A percentile compares a stretch with the other conserved stretches of the same genome.
Evolutionary conservation across 1,139 yeast species (phyloP).

Genomic region (Entelexis paramagnoliae): DNA sequence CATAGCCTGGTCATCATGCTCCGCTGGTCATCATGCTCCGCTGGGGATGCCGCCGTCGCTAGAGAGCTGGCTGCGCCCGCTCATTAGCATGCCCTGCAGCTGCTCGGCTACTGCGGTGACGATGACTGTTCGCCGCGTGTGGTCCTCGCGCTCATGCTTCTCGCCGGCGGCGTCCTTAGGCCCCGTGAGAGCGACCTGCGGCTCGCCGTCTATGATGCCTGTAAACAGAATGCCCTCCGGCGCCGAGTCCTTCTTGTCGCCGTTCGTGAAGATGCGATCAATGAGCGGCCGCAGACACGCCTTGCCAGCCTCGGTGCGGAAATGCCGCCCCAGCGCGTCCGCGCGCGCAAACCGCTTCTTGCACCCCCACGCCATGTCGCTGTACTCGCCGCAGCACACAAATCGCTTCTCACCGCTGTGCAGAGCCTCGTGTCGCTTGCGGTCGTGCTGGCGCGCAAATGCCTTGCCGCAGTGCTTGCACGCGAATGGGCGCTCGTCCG

Average conservation of each 20-base stretch:
- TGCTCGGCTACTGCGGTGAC: constrained; percentile 25
- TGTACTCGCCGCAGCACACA: constrained; percentile 64
- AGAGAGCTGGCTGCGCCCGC: neutral
- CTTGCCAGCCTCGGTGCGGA: constrained; percentile 86
- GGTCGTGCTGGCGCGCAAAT: constrained; percentile 90
- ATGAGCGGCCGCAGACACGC: constrained; percentile 65
- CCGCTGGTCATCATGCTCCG: neutral
- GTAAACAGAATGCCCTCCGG: constrained; percentile 24
- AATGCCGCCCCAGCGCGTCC: constrained; percentile 88
- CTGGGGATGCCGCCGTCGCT: neutral
- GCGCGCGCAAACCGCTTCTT: constrained; percentile 90
- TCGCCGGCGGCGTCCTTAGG: constrained; percentile 8
- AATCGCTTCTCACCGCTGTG: constrained; percentile 86
- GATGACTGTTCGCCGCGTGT: constrained; percentile 24
- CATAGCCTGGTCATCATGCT: no score
- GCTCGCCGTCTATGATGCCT: constrained; percentile 19
- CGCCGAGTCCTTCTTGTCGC: constrained; percentile 16
- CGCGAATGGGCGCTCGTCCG: constrained; percentile 83
- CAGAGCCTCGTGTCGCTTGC: constrained; percentile 85
- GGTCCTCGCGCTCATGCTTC: constrained; percentile 21
- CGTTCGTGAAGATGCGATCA: constrained; percentile 47
- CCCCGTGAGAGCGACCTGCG: constrained; percentile 18
- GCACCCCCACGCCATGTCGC: constrained; percentile 80
- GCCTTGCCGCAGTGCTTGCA: constrained; percentile 87
- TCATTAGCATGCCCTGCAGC: constrained; percentile 11